These are phyloP conservation scores for Sarcomyxa edulis DNA, from an alignment of 768 basidiomycete genomes.

Conservation along the genomic window DNA sequence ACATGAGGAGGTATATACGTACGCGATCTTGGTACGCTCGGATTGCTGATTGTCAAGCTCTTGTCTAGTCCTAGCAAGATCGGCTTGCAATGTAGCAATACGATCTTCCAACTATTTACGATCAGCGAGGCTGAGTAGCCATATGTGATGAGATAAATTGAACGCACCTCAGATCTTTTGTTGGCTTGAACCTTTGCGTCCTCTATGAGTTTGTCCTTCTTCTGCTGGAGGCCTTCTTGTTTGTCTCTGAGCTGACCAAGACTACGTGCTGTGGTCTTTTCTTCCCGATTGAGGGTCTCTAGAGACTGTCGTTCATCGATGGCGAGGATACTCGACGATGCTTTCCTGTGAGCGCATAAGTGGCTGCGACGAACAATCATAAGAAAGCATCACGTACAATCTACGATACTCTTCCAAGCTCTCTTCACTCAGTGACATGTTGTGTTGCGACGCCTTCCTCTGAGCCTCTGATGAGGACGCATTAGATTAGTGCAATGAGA, in stretches of 20 bases:
- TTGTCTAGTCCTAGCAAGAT: conserved; percentile 62
- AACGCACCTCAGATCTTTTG: conserved; percentile 54
- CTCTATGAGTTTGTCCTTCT: conserved; percentile 47
- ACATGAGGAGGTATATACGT: conserved; percentile 18
- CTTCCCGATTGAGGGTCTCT: conserved; percentile 75
- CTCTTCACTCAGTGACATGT: conserved; percentile 74
- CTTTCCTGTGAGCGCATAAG: conserved; percentile 50
- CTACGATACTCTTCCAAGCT: conserved; percentile 84
- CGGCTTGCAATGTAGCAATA: conserved; percentile 47
- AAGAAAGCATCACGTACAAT: conserved; percentile 45
- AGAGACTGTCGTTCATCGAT: conserved; percentile 85
- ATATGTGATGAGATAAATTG: not conserved
- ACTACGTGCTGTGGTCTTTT: conserved; percentile 65
- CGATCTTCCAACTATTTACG: conserved; percentile 63
- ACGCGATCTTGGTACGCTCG: conserved; percentile 79
- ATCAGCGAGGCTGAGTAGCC: too few species aligned
- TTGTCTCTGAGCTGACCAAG: conserved; percentile 65
- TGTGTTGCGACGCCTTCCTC: conserved; percentile 64
- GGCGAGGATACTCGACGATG: conserved; percentile 70
- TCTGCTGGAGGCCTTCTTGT: conserved; percentile 58
- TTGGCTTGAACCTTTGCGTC: conserved; percentile 45
- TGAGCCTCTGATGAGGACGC: conserved; percentile 54
- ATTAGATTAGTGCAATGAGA: not conserved
- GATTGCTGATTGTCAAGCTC: conserved; percentile 84
- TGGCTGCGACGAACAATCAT: not conserved